phyloP scores from a whole-genome alignment of 371 early-diverging fungal species.

The Mortierella sp. region DNA sequence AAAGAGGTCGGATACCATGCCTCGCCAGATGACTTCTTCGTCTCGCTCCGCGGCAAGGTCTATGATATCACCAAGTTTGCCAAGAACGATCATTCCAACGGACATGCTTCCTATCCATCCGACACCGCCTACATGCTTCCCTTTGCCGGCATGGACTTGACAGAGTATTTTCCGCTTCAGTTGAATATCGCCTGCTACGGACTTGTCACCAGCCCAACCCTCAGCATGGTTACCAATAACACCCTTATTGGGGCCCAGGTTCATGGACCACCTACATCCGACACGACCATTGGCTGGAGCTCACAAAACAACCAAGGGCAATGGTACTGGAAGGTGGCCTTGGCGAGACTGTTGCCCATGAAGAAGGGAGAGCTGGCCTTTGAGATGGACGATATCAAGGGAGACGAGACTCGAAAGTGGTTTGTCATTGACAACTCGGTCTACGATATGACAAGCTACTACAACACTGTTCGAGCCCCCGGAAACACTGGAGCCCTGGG shows the following conservation, averaged over 20 bases:
- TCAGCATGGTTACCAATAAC: constrained; percentile 33
- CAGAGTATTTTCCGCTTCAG: constrained; percentile 78
- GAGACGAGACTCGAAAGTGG: constrained; percentile 64
- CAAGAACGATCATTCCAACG: constrained; percentile 65
- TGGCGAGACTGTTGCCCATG: constrained; percentile 44
- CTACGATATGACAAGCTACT: constrained; percentile 71
- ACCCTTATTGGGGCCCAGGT: constrained; percentile 38
- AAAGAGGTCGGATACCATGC: constrained; percentile 65
- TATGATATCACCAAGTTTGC: constrained; percentile 82
- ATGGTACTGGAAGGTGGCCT: constrained; percentile 50
- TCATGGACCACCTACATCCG: constrained; percentile 47
- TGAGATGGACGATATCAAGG: constrained; percentile 48
- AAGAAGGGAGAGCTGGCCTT: constrained; percentile 64
- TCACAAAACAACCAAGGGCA: constrained; percentile 41
- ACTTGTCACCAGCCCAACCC: constrained; percentile 57
- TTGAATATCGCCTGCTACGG: constrained; percentile 71
- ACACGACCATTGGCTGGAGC: constrained; percentile 44
- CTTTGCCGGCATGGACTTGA: constrained; percentile 80
- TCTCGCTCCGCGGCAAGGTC: constrained; percentile 80
- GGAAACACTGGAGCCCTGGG: constrained; percentile 51
- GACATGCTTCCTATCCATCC: constrained; percentile 60
- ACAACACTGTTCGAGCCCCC: constrained; percentile 44
- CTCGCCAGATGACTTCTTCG: constrained; percentile 64
- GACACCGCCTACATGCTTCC: constrained; percentile 69
- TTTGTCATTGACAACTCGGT: constrained; percentile 74